Evolutionary conservation across 1,139 yeast genomes (phyloP).

Genomic region (Taphrina flavorubra): DNA sequence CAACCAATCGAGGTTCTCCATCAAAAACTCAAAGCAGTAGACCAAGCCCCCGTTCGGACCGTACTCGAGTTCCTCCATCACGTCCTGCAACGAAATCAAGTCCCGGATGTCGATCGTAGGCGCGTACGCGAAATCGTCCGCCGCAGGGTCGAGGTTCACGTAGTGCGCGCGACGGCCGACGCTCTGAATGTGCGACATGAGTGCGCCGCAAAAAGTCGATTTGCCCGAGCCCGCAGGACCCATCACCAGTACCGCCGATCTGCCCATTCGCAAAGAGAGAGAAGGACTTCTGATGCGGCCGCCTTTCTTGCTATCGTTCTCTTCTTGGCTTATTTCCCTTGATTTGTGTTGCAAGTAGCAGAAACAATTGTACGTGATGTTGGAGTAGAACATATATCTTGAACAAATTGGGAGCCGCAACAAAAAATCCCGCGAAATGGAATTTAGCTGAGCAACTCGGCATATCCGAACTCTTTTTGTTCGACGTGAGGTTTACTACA

Average conservation of each 20-base stretch:
- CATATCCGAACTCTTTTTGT: background rate
- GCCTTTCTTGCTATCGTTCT: too few relatives aligned
- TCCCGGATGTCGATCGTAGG: conserved; percentile 93
- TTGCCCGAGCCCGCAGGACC: conserved; percentile 99
- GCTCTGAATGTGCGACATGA: conserved; percentile 85
- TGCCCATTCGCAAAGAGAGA: conserved; percentile 63
- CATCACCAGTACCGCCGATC: conserved; percentile 91
- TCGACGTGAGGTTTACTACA: background rate
- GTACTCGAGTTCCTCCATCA: conserved; percentile 77
- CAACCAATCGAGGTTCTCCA: conserved; percentile 91
- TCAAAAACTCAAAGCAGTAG: conserved; percentile 84
- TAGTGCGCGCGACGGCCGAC: conserved; percentile 92
- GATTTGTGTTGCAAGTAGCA: too few relatives aligned
- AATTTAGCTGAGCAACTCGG: conserved; percentile 6
- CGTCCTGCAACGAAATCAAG: conserved; percentile 81
- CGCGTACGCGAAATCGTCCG: conserved; percentile 88
- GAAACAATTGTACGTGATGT: background rate
- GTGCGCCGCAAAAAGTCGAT: conserved; percentile 86
- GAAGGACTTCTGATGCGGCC: too few relatives aligned
- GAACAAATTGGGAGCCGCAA: background rate
- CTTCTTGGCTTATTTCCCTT: too few relatives aligned
- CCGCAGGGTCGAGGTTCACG: conserved; percentile 96
- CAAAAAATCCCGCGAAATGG: conserved; percentile 3
- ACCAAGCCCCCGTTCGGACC: conserved; percentile 98
- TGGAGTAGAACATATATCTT: background rate